Conservation (phyloP, 345 rosid species). For the Hypericum androsaemum region DNA sequence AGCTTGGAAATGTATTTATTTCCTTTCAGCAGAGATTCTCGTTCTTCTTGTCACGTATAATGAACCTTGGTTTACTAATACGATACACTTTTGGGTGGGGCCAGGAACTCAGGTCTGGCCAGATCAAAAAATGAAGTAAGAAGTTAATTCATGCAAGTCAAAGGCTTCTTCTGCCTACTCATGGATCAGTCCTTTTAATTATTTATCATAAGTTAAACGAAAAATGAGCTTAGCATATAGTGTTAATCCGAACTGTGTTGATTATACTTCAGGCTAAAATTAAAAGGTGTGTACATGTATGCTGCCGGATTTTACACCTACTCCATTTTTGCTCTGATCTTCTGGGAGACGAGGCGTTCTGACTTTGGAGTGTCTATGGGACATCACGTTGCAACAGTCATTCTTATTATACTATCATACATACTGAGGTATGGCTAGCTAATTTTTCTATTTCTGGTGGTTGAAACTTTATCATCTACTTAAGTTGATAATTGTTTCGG, state of each 20-base stretch:
- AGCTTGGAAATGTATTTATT: constrained; percentile 84
- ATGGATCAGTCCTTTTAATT: neutral
- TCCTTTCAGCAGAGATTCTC: constrained; percentile 62
- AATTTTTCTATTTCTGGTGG: neutral
- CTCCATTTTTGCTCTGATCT: constrained; percentile 62
- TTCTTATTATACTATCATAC: constrained; percentile 56
- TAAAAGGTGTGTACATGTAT: constrained; percentile 63
- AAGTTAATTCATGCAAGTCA: neutral
- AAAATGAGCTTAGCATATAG: constrained; percentile 3
- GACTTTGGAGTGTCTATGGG: constrained; percentile 65
- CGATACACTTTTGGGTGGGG: constrained; percentile 71
- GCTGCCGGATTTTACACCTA: constrained; percentile 75
- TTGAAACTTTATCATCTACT: neutral
- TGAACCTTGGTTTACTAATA: constrained; percentile 81
- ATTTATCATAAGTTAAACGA: too few relatives aligned
- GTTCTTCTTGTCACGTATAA: constrained; percentile 44
- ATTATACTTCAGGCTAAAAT: constrained; percentile 35
- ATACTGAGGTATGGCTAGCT: constrained; percentile 37
- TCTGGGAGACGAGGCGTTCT: constrained; percentile 81
- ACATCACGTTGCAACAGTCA: constrained; percentile 51
- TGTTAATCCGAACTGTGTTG: neutral
- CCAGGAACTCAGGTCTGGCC: constrained; percentile 84
- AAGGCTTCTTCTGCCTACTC: neutral
- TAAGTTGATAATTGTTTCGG: neutral
- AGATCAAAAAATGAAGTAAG: constrained; percentile 76